These are phyloP conservation scores for Clavaria fumosa DNA, from an alignment of 768 basidiomycete genomes.

Conservation along the genomic window DNA sequence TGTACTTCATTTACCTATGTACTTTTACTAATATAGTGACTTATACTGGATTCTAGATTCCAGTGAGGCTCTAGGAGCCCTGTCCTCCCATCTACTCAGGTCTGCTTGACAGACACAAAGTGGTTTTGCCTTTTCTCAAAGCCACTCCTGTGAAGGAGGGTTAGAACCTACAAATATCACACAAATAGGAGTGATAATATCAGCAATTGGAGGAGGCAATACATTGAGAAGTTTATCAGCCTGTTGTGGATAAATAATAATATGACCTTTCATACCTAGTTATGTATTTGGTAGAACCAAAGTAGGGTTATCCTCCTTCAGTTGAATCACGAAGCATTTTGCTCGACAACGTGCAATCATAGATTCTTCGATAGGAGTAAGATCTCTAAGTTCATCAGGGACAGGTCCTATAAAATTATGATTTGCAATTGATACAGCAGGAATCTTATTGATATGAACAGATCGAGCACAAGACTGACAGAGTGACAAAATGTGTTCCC, in stretches of 20 bases:
- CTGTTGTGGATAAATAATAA: constrained; percentile 26
- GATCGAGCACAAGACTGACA: constrained; percentile 14
- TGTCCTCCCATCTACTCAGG: no score
- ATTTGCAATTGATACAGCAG: constrained; percentile 21
- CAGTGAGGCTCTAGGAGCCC: no score
- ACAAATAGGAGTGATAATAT: constrained; percentile 22
- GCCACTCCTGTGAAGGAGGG: constrained; percentile 16
- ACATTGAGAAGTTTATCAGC: constrained; percentile 15
- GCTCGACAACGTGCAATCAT: constrained; percentile 24
- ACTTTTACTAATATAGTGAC: no score
- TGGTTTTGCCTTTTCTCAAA: constrained; percentile 21
- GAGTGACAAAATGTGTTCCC: constrained; percentile 3
- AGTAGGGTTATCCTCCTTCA: constrained; percentile 14
- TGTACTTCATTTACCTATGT: no score
- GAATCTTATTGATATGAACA: constrained; percentile 10
- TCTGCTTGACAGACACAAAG: constrained; percentile 19
- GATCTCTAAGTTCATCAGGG: constrained; percentile 16
- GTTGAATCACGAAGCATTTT: constrained; percentile 22
- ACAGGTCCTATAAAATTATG: constrained; percentile 16
- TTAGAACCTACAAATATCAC: constrained; percentile 24
- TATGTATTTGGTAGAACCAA: constrained; percentile 11
- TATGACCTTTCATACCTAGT: constrained; percentile 22
- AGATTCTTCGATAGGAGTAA: constrained; percentile 25
- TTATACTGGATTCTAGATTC: no score
- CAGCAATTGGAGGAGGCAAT: constrained; percentile 22